phyloP scores from a whole-genome alignment of 768 basidiomycete species.

The Kwoniella dejecticola region DNA sequence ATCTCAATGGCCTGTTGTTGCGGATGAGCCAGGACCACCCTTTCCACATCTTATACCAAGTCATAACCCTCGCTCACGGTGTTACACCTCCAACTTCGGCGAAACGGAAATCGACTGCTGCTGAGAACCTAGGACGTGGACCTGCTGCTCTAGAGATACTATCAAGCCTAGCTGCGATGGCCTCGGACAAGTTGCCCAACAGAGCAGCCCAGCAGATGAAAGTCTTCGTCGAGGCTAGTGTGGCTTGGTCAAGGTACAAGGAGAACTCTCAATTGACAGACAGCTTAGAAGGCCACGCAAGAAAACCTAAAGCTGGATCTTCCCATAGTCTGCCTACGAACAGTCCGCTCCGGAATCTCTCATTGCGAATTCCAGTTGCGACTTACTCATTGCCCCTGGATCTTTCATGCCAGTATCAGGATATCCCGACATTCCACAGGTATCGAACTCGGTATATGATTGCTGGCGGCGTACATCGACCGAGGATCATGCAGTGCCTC shows the following conservation, averaged over 20 bases:
- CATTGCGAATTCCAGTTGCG: conserved; percentile 77
- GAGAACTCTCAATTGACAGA: conserved; percentile 15
- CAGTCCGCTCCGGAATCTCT: conserved; percentile 59
- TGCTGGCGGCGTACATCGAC: conserved; percentile 77
- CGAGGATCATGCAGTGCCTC: conserved; percentile 75
- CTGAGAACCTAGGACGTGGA: conserved; percentile 60
- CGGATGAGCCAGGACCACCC: conserved; percentile 84
- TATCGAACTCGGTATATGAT: conserved; percentile 66
- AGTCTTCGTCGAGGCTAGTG: conserved; percentile 36
- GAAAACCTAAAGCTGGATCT: conserved; percentile 18
- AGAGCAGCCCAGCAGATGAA: conserved; percentile 41
- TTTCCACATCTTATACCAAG: conserved; percentile 87
- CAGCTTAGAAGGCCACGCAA: neutral
- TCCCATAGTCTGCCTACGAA: conserved; percentile 16
- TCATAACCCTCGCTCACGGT: conserved; percentile 66
- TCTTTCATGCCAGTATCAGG: conserved; percentile 66
- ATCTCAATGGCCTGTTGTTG: conserved; percentile 67
- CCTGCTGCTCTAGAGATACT: conserved; percentile 66
- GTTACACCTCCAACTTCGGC: conserved; percentile 13
- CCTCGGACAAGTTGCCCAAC: neutral
- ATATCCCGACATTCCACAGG: conserved; percentile 68
- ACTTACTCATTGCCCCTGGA: conserved; percentile 74
- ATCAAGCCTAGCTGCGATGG: conserved; percentile 58
- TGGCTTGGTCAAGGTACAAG: conserved; percentile 37
- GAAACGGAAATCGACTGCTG: conserved; percentile 21